A percentile compares a stretch with the other conserved stretches of the same genome.
phyloP scores from a whole-genome alignment of 345 rosid genomes.

The Eucalyptus albens region DNA sequence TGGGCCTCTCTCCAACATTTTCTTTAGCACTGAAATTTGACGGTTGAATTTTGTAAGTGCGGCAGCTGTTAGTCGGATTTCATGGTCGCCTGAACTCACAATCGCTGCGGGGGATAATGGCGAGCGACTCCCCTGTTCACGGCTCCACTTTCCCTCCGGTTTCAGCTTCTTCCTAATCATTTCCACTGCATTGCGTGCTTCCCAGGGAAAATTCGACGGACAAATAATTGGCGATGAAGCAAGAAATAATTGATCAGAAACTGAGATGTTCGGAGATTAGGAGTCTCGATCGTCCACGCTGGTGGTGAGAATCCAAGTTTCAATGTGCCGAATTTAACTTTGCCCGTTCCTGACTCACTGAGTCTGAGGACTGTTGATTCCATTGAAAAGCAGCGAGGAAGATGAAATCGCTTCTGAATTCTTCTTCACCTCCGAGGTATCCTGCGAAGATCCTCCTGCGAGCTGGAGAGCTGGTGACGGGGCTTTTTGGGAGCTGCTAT shows the following conservation, averaged over 20 bases:
- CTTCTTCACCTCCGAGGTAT: not conserved
- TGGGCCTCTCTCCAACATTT: not conserved
- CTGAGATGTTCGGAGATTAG: not conserved
- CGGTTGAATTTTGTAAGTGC: not conserved
- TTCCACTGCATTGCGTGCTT: not conserved
- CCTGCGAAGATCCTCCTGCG: not conserved
- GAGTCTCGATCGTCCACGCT: not conserved
- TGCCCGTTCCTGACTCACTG: not conserved
- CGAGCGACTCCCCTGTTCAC: no score
- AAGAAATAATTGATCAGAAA: not conserved
- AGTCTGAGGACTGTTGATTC: not conserved
- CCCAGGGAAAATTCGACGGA: not conserved
- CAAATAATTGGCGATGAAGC: not conserved
- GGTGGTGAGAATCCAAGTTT: not conserved
- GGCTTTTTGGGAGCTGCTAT: no score
- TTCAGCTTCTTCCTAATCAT: not conserved
- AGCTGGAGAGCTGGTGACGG: no score
- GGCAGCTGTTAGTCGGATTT: not conserved
- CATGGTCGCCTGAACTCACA: not conserved
- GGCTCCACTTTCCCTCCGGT: not conserved
- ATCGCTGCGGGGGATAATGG: not conserved
- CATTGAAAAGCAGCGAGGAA: not conserved
- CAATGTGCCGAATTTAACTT: not conserved
- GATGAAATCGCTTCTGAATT: not conserved
- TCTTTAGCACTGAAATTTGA: not conserved